phyloP scores from a whole-genome alignment of 805 yeast genomes.

The Ogataea naganishii region DNA sequence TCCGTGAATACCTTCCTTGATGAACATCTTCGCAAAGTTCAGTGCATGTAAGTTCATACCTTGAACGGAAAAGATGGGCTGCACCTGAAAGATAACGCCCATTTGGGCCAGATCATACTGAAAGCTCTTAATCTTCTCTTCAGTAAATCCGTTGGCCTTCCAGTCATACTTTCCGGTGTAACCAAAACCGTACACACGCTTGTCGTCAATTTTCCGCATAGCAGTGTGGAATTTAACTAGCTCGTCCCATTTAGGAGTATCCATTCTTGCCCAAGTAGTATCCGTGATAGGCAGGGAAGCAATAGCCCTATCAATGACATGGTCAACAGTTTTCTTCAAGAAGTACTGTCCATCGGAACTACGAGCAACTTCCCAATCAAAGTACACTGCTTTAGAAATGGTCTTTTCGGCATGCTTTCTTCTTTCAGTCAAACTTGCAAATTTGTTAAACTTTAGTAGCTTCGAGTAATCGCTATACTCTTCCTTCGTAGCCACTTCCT shows the following conservation, averaged over 20 bases:
- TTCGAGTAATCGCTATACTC: conserved; percentile 7
- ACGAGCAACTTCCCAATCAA: conserved; percentile 55
- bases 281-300: conserved; percentile 52
- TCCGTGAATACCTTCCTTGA: conserved; percentile 47
- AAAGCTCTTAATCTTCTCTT: conserved; percentile 35
- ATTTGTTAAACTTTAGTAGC: conserved; percentile 7
- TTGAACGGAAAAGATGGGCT: conserved; percentile 47
- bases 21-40: conserved; percentile 42
- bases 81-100: conserved; percentile 42
- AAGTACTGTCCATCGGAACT: conserved; percentile 52
- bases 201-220: conserved; percentile 39
- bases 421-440: conserved; percentile 15
- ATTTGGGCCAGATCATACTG: conserved; percentile 47
- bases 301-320: conserved; percentile 46
- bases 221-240: conserved; percentile 39
- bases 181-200: conserved; percentile 50
- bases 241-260: conserved; percentile 47
- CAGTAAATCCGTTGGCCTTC: conserved; percentile 46
- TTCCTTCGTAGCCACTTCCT: conserved; percentile 18
- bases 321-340: conserved; percentile 40
- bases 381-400: conserved; percentile 28
- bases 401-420: conserved; percentile 10
- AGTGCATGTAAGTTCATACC: conserved; percentile 45
- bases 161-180: conserved; percentile 56
- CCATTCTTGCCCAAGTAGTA: conserved; percentile 55